Base-by-base conservation (phyloP, 2,329 filamentous ascomycete genomes). In the Allantophomopsis lycopodina region DNA sequence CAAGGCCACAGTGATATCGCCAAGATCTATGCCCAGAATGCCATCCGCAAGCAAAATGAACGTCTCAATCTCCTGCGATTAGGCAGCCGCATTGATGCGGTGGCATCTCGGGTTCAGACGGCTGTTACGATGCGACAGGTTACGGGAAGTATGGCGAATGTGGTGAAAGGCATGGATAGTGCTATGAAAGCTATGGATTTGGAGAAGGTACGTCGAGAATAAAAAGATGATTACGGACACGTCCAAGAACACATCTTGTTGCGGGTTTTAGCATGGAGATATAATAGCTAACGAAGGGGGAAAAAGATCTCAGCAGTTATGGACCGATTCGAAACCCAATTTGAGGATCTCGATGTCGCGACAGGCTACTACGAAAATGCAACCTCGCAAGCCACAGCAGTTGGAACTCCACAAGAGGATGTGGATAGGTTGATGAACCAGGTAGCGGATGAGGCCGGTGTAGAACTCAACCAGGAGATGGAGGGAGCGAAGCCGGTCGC, bases 361-460 rank as follows among this genome's bases (percentile, higher is more conserved):
- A 63, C 60, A 3, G 52, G 53, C 7, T 55, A 56, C 65, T 91
- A 91, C 61, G 84, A 89, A 60, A 86, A 88, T 54, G 83, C 85
- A 43, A 89, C 88, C 45, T 77, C 74, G 16, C 79, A 82, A 44
- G 82, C 81, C 31, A 93, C 86, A 58, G 83, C 60, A 52, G 80
- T 65, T 56, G 83, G 67, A 58, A 88, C 64, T 63, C 83, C 65
- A 61, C 74, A 94, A 56, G 86, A 93, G 50, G 85, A 88, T 49
- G 85, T 94, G 2, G 86, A 94, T 58, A 78, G 85, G 48, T 63
- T 94, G 45, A 81, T 94, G 61, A 80, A 76, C 47, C 83, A 93
- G 62, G 75, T 91, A 34, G 86, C 86, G 46, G 87, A 94, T 58
- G 86, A 93, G 59, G 85, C 83, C 8, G 87, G 87, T 40, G 74